Evolutionary conservation across 441 rosid genomes (phyloP), one percentile per base, ranked within the genome.

Genomic region (Eutrema salsugineum): DNA sequence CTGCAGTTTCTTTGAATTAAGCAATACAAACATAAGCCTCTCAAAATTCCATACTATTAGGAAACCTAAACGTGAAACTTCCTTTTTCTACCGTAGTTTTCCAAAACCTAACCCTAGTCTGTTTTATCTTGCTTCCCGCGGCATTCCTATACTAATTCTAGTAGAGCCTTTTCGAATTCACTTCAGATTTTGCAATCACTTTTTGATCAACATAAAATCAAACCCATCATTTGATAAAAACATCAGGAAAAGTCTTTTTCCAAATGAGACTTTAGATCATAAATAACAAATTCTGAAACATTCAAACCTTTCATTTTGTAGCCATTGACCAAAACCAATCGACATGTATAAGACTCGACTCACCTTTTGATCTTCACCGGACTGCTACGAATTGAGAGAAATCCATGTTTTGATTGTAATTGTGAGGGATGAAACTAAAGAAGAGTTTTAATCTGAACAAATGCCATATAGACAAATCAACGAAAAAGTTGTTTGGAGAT

Each of bases 261-360:
- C 19, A 38, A 38, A 58, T 20, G 32, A 35, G 62, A 42, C 2
- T 56, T 35, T 56, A 35, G 62, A 56, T 56, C 10, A 35, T 35
- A 11, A 56, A 35, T 10, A 56, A 56, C 33, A 58, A 58, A 58
- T 7, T 30, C 47, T 38, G 65, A 60, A 40, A 28, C 0, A 14
- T 44, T 63, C 56, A 61, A 51, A 33, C 36, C 5, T 43, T 53
- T 36, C 48, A n/a, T 5, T 28, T 66, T 40, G n/a, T 30, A 28
- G 44, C 12, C 58, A 70, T 66, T 73, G 77, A 73, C 77, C 46
- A 65, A 39, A 64, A 68, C 49, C 16, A 30, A 65, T 55, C 32
- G n/a, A 47, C 27, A 63, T 64, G 16, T 44, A 1, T 19, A 17
- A 64, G 65, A 64, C 49, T 63, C 2, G 30, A 20, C 49, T 64